Evolutionary conservation across 768 basidiomycete species (phyloP).

Genomic region (Phallus indusiatus): DNA sequence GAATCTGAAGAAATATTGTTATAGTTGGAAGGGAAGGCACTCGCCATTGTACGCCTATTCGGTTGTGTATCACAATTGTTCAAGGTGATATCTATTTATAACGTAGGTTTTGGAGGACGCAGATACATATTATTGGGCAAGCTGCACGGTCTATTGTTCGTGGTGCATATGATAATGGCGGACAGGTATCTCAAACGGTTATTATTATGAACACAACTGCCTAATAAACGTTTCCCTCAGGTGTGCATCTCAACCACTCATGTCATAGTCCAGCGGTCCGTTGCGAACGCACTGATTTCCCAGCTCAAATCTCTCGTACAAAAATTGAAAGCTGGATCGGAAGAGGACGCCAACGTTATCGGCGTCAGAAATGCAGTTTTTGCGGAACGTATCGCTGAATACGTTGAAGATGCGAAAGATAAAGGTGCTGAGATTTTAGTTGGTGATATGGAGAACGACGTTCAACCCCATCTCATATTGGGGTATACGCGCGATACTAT

Average conservation of each 20-base stretch:
- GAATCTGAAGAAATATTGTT: conserved; percentile 44
- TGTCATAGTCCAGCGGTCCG: conserved; percentile 37
- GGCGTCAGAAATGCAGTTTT: conserved; percentile 35
- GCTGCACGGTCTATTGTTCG: conserved; percentile 41
- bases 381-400: conserved; percentile 34
- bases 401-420: conserved; percentile 34
- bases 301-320: conserved; percentile 24
- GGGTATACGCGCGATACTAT: conserved; percentile 41
- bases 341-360: conserved; percentile 22
- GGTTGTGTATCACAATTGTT: not conserved
- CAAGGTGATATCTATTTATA: not conserved
- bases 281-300: conserved; percentile 27
- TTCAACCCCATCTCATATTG: conserved; percentile 42
- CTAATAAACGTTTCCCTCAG: conserved; percentile 20
- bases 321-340: conserved; percentile 30
- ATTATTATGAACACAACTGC: not conserved
- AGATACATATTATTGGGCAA: conserved; percentile 36
- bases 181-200: conserved; percentile 16
- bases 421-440: conserved; percentile 36
- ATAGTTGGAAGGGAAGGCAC: conserved; percentile 49
- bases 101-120: conserved; percentile 42
- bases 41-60: conserved; percentile 32
- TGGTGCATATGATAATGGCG: conserved; percentile 37
- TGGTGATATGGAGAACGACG: conserved; percentile 32
- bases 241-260: conserved; percentile 52